Evolutionary conservation across 1,139 yeast genomes (phyloP), one percentile per base, ranked within the genome.

Genomic region (Pichia sp.): DNA sequence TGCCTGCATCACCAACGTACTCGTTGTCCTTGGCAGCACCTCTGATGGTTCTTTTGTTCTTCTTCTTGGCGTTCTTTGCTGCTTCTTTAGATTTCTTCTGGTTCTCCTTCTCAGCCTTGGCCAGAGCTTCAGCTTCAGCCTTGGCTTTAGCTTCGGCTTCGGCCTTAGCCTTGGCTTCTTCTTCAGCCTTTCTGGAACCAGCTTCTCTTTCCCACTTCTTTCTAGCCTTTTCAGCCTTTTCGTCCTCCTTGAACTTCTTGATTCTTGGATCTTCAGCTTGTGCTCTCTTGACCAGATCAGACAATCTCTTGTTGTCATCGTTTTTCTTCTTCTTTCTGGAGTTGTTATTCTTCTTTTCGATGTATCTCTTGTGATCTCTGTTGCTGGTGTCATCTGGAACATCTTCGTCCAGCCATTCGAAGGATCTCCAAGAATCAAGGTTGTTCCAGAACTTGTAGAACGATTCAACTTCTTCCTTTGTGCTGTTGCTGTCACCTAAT

Each of bases 321-420:
- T 93, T 92, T 85, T 95, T 95, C 80, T 84, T 88, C 87, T 93
- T 93, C 80, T 88, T 88, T 79, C 99, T 89, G 60, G 95, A 90
- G 64, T 96, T 92, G 74, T 89, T 81, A 80, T 93, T 93, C 81
- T 95, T 93, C 80, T 93, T 90, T 78, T 93, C 99, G 66, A 92
- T 87, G 78, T 91, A 89, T 78, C 99, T 95, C 80, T 93, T 93
- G 82, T 93, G 96, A 73, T 93, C 99, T 81, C 99, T 91, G 84
- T 93, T 95, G 61, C 96, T 89, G 60, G 97, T 88, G 76, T 93
- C 99, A 78, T 93, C 99, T 63, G 99, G 99, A 69, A 92, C 97
- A 72, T 93, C 99, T 78, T 93, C 99, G 71, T 93, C 99, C 73
- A 92, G 83, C 77, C 92, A 93, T 77, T 93, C 99, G 71, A 93